A percentile compares a stretch with the other conserved stretches of the same genome.
Conservation (phyloP, 2,329 filamentous ascomycete species). For the Penicillium psychrosexuale region DNA sequence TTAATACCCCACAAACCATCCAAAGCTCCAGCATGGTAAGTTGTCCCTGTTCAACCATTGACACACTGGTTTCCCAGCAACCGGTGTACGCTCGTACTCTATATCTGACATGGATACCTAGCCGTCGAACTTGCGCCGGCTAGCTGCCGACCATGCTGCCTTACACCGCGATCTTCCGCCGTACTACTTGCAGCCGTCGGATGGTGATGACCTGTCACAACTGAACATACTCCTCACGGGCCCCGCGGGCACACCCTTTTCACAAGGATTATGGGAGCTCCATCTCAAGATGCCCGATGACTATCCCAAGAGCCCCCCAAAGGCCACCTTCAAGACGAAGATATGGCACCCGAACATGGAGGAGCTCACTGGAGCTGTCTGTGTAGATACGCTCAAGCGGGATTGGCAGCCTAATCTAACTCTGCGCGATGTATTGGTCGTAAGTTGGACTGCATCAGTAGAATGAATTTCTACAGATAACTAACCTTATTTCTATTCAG, state of each 20-base stretch:
- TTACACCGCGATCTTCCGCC: slow-evolving; percentile 58
- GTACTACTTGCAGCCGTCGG: slow-evolving; percentile 58
- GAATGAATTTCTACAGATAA: too few species aligned
- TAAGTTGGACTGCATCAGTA: slow-evolving; percentile 24
- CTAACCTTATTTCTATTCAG: slow-evolving; percentile 24
- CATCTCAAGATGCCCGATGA: slow-evolving; percentile 58
- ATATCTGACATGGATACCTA: slow-evolving; percentile 18
- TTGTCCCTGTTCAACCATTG: not conserved
- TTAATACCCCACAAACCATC: not conserved
- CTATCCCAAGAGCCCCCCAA: slow-evolving; percentile 52
- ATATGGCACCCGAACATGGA: slow-evolving; percentile 66
- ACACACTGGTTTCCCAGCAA: slow-evolving; percentile 5
- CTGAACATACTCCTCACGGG: slow-evolving; percentile 59
- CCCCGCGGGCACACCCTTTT: slow-evolving; percentile 59
- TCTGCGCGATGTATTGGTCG: slow-evolving; percentile 56
- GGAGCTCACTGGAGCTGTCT: slow-evolving; percentile 59
- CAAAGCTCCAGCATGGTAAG: slow-evolving; percentile 19
- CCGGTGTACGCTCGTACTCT: not conserved
- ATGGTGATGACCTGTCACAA: slow-evolving; percentile 55
- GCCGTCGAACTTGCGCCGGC: slow-evolving; percentile 51
- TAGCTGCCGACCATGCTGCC: slow-evolving; percentile 58
- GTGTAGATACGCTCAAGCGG: slow-evolving; percentile 62
- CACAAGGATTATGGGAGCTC: slow-evolving; percentile 57
- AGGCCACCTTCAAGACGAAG: slow-evolving; percentile 58
- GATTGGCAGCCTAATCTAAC: slow-evolving; percentile 60